Conservation (phyloP, 2,329 filamentous ascomycete genomes). For the Huntiella decipiens region DNA sequence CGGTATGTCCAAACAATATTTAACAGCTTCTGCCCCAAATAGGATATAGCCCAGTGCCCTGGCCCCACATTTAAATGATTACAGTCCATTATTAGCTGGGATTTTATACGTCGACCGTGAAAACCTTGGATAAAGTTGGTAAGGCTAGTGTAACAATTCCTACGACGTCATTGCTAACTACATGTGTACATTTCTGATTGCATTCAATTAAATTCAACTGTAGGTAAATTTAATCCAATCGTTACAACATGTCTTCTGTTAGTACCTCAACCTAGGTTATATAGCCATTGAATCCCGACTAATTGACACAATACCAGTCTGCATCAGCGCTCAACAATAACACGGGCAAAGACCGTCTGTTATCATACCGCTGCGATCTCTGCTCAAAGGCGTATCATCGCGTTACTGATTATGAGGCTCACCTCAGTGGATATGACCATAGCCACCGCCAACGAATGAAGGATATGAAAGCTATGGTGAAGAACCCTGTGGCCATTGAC, state of each 20-base stretch:
- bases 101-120: background rate
- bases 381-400: slow-evolving; percentile 90
- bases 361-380: slow-evolving; percentile 63
- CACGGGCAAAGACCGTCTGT: too few species aligned
- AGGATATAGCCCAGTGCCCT: too few species aligned
- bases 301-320: background rate
- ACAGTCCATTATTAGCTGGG: background rate
- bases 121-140: background rate
- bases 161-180: too few species aligned
- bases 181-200: too few species aligned
- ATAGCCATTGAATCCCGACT: background rate
- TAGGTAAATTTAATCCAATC: too few species aligned
- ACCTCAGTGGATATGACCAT: slow-evolving; percentile 88
- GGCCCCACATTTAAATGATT: too few species aligned
- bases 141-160: background rate
- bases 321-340: too few species aligned
- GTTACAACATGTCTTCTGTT: slow-evolving; percentile 3
- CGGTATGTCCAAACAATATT: too few species aligned
- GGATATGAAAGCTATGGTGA: slow-evolving; percentile 71
- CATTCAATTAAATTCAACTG: too few species aligned
- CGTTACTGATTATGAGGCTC: slow-evolving; percentile 90
- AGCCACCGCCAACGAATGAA: slow-evolving; percentile 79
- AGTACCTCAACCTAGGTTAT: background rate
- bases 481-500: slow-evolving; percentile 45
- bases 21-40: too few species aligned